phyloP scores from a whole-genome alignment of 192 early-diverging fungal genomes.

The Gonapodya prolifera region DNA sequence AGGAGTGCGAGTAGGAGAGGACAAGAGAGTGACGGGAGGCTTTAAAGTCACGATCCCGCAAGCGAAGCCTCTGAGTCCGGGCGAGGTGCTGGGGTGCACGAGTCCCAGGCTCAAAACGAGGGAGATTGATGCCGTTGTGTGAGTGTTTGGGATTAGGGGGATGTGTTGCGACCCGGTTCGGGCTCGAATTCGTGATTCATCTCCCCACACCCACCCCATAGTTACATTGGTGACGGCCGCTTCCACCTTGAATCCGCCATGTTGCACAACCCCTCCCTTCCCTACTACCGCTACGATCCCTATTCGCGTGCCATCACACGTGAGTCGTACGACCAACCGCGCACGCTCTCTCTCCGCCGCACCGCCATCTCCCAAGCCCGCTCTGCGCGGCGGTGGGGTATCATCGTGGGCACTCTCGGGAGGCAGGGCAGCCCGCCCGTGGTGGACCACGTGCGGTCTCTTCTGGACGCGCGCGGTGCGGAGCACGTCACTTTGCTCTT shows the following conservation, averaged over 20 bases:
- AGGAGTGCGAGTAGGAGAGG: background rate
- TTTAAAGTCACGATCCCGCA: constrained; percentile 77
- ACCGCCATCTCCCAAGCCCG: constrained; percentile 52
- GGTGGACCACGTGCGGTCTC: constrained; percentile 62
- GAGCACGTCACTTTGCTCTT: constrained; percentile 63
- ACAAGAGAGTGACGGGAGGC: constrained; percentile 39
- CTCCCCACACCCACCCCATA: background rate
- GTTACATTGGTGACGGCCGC: constrained; percentile 80
- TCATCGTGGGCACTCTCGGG: constrained; percentile 92
- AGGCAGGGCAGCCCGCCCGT: constrained; percentile 92
- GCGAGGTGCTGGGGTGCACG: constrained; percentile 94
- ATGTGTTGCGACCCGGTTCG: constrained; percentile 4
- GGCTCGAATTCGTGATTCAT: constrained; percentile 6
- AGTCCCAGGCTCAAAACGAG: constrained; percentile 60
- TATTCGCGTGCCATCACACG: constrained; percentile 83
- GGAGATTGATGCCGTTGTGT: constrained; percentile 59
- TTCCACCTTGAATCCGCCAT: constrained; percentile 98
- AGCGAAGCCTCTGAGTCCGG: constrained; percentile 84
- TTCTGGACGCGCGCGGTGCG: constrained; percentile 44
- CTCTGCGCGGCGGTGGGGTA: constrained; percentile 64
- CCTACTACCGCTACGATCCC: constrained; percentile 90
- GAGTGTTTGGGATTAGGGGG: constrained; percentile 8
- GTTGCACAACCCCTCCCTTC: constrained; percentile 88
- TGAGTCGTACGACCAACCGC: constrained; percentile 84
- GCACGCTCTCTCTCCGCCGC: constrained; percentile 78